These are phyloP conservation scores for Cryomyces antarcticus DNA, from an alignment of 495 filamentous ascomycete genomes.

Conservation along the genomic window DNA sequence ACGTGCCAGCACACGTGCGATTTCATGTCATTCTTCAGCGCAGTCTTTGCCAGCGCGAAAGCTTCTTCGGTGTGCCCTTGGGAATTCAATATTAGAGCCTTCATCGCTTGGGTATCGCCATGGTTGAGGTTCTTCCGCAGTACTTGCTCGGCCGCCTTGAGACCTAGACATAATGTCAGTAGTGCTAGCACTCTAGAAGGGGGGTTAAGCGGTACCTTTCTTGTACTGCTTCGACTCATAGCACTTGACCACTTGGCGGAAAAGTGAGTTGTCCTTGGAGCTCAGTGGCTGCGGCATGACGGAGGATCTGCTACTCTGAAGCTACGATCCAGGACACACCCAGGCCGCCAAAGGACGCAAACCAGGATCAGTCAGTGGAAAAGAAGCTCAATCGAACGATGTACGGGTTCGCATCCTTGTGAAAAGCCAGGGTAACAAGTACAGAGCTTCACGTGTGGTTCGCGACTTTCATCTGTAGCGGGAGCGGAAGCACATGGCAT, in stretches of 20 bases:
- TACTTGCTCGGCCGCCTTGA: constrained; percentile 88
- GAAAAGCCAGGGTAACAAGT: too few relatives aligned
- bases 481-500: too few relatives aligned
- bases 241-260: constrained; percentile 78
- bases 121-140: constrained; percentile 84
- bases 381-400: too few relatives aligned
- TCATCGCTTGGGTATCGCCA: constrained; percentile 98
- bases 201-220: constrained; percentile 35
- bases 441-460: too few relatives aligned
- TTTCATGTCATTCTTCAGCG: constrained; percentile 87
- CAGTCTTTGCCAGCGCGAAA: constrained; percentile 76
- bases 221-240: constrained; percentile 99
- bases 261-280: constrained; percentile 82
- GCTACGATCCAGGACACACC: too few relatives aligned
- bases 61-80: constrained; percentile 82
- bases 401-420: too few relatives aligned
- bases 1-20: constrained; percentile 99
- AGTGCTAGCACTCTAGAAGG: not conserved
- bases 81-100: constrained; percentile 86
- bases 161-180: constrained; percentile 26
- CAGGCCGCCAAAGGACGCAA: too few relatives aligned
- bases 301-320: too few relatives aligned
- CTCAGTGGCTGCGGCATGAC: constrained; percentile 62
- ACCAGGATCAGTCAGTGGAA: too few relatives aligned
- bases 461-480: too few relatives aligned